phyloP scores from a whole-genome alignment of 1,284 basidiomycete genomes.

The Rhodotorula sp. region DNA sequence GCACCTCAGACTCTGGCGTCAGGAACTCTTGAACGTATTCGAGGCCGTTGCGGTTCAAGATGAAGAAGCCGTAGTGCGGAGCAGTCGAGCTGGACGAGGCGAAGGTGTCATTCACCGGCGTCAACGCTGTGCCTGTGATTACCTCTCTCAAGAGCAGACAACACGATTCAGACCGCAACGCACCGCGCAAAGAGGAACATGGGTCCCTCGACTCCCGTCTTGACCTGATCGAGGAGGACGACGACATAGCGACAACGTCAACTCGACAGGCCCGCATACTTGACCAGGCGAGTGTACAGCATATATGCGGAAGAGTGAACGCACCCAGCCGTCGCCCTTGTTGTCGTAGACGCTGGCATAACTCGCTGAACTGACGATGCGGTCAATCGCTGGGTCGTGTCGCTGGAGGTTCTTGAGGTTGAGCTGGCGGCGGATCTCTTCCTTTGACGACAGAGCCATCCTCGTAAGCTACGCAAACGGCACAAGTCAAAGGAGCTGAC shows the following conservation, averaged over 20 bases:
- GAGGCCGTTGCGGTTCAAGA: conserved; percentile 80
- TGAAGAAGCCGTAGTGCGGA: conserved; percentile 80
- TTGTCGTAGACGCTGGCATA: conserved; percentile 59
- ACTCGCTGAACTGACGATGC: conserved; percentile 78
- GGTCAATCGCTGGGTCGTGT: conserved; percentile 72
- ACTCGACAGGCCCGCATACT: too few species aligned
- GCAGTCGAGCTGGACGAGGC: conserved; percentile 15
- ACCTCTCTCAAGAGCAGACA: rapidly evolving
- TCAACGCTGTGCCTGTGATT: neutral
- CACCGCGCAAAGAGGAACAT: conserved; percentile 85
- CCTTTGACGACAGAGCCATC: conserved; percentile 28
- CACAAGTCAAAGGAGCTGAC: too few species aligned
- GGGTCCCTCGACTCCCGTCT: conserved; percentile 78
- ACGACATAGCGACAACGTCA: neutral
- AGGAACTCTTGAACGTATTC: conserved; percentile 75
- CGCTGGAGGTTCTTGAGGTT: conserved; percentile 80
- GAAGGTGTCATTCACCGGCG: neutral
- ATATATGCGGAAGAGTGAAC: neutral
- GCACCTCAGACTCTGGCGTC: conserved; percentile 73
- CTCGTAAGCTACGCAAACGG: too few species aligned
- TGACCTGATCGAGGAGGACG: conserved; percentile 55
- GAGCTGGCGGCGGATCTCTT: conserved; percentile 37
- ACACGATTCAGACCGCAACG: conserved; percentile 36
- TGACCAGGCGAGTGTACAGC: too few species aligned
- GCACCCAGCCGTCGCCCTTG: conserved; percentile 46